Conservation (phyloP, 208 protist genomes). For the Trypanosoma scelopori region DNA sequence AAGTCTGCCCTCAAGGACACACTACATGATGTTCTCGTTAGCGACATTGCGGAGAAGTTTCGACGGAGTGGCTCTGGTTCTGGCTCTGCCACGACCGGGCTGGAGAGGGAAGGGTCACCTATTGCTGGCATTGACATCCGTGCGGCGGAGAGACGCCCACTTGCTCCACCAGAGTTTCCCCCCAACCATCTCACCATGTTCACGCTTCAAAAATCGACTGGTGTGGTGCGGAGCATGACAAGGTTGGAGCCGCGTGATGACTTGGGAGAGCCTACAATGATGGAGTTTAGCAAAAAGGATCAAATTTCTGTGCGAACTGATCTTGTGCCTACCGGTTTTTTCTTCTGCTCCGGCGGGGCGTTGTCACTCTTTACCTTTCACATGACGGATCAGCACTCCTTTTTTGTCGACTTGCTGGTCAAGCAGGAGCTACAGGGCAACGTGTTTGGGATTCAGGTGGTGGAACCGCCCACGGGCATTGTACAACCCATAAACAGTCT, state of each 20-base stretch:
- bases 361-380: constrained; percentile 75
- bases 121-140: constrained; percentile 15
- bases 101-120: neutral
- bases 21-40: constrained; percentile 67
- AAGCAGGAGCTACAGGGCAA: constrained; percentile 73
- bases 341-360: constrained; percentile 72
- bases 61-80: constrained; percentile 4
- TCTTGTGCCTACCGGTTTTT: constrained; percentile 66
- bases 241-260: constrained; percentile 50
- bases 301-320: constrained; percentile 69
- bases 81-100: neutral
- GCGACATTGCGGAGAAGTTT: constrained; percentile 39
- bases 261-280: constrained; percentile 34
- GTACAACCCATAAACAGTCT: constrained; percentile 61
- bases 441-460: constrained; percentile 71
- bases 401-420: constrained; percentile 63
- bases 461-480: constrained; percentile 39
- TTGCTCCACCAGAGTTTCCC: constrained; percentile 33
- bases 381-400: constrained; percentile 62
- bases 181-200: constrained; percentile 75
- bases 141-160: constrained; percentile 33
- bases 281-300: constrained; percentile 52
- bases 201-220: constrained; percentile 54
- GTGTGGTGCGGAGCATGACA: constrained; percentile 69
- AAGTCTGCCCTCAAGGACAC: constrained; percentile 43